Base-by-base conservation (phyloP, 331 rosid species). In the Malus hybrid region DNA sequence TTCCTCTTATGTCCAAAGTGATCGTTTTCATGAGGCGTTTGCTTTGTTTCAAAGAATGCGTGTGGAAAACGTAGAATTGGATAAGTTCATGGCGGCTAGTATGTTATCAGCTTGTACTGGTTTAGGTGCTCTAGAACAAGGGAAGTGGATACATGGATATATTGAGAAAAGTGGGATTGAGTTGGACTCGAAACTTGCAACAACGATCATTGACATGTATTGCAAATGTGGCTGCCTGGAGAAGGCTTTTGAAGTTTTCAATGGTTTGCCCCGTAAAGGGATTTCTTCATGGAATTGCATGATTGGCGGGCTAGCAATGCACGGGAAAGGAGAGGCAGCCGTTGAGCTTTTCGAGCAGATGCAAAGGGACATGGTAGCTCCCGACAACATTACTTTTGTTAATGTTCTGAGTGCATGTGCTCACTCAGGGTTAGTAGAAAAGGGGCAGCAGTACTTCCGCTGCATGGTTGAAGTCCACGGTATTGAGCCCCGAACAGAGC, bases 241-340 rank as follows among this genome's bases (percentile, higher is more conserved):
- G 20, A 73, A 69, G 81, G 97, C 91, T 20, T 80, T 83, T 52
- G 65, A 75, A 61, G 85, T 86, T 44, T 89, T 91, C 66, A 46
- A 67, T 34, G 71, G 63, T 22, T 76, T 89, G 67, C 68, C 80
- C 8, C 28, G 28, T 30, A 85, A 76, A 63, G 87, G 88, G 4
- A 58, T 86, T 66, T 86, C 91, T 24, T 82, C 85, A 0, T 87
- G 97, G 94, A 89, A 91, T 70, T 79, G 86, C 79, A 84, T 87
- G 92, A 87, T 91, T 75, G 88, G 97, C 30, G 97, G 94, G 71
- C 79, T 89, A 63, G 94, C 97, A 34, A 84, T 81, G 85, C 92
- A 91, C 33, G 97, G 91, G 14, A 87, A 71, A 77, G 94, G 92
- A 66, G 74, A 78, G 64, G 87, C 76, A 5, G 91, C 90, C 13